phyloP scores from a whole-genome alignment of 306 rosid genomes.

The Vicia sativa region DNA sequence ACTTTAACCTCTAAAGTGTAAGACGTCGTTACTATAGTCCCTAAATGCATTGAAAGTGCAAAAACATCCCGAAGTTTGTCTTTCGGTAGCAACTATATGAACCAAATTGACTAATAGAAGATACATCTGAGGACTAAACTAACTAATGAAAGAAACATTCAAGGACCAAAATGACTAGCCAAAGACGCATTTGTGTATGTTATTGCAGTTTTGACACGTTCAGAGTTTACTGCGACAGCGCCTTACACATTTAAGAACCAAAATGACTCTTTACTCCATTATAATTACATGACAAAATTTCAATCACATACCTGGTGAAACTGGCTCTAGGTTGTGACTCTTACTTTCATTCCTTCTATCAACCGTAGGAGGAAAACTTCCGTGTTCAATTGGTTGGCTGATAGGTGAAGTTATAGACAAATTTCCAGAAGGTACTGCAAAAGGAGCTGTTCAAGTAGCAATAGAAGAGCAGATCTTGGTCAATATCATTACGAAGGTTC shows the following conservation, averaged over 20 bases:
- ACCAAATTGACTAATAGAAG: neutral
- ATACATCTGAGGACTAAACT: neutral
- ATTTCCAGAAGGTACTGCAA: slow-evolving; percentile 46
- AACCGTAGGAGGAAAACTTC: slow-evolving; percentile 55
- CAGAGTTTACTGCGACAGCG: neutral
- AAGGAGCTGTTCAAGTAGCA: slow-evolving; percentile 48
- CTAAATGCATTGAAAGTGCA: neutral
- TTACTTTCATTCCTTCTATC: slow-evolving; percentile 45
- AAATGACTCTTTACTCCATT: neutral
- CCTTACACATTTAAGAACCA: neutral
- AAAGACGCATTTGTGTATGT: neutral
- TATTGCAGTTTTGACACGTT: neutral
- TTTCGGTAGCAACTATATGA: neutral
- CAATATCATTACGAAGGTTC: slow-evolving; percentile 33
- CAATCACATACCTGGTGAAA: slow-evolving; percentile 41
- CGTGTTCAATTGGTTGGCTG: slow-evolving; percentile 51
- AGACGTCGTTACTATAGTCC: neutral
- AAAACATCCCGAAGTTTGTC: neutral
- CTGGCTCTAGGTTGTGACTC: slow-evolving; percentile 35
- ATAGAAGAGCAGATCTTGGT: slow-evolving; percentile 7
- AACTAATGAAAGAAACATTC: neutral
- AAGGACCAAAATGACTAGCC: neutral
- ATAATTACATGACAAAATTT: slow-evolving; percentile 16
- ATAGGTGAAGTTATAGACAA: slow-evolving; percentile 57
- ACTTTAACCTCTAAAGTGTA: neutral